A percentile compares a stretch with the other conserved stretches of the same genome.
These are phyloP conservation scores for Periconia macrospinosa DNA, from an alignment of 2,329 filamentous ascomycete species.

Conservation along the genomic window DNA sequence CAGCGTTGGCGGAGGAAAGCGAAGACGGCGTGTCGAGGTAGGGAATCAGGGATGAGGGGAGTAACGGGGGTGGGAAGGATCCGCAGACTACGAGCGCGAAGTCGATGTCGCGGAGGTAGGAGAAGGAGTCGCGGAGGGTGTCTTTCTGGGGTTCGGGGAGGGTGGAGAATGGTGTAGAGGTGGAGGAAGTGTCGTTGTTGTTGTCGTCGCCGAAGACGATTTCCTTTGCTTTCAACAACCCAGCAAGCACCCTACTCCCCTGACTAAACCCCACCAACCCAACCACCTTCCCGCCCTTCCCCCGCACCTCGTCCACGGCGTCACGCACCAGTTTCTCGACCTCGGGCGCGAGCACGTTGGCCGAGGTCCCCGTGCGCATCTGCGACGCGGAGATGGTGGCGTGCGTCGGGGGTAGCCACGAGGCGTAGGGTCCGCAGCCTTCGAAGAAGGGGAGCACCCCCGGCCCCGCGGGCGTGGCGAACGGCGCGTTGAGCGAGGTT, in stretches of 20 bases:
- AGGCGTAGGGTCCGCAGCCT: conserved; percentile 39
- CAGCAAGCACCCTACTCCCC: conserved; percentile 38
- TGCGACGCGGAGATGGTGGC: conserved; percentile 13
- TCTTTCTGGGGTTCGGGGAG: conserved; percentile 2
- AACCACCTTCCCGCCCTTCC: conserved; percentile 25
- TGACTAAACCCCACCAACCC: conserved; percentile 37
- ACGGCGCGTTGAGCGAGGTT: conserved; percentile 15
- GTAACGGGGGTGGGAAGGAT: conserved; percentile 31
- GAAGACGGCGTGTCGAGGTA: conserved; percentile 2
- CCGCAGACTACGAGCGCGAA: conserved; percentile 28
- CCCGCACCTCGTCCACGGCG: conserved; percentile 14
- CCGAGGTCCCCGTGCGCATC: conserved; percentile 18
- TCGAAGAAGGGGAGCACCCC: conserved; percentile 43
- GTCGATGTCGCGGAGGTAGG: conserved; percentile 20
- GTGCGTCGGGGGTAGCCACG: conserved; percentile 30
- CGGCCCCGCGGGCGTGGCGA: conserved; percentile 35
- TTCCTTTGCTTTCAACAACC: conserved; percentile 23
- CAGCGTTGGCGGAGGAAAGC: not conserved
- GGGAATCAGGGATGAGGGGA: conserved; percentile 16
- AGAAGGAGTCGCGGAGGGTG: conserved; percentile 12
- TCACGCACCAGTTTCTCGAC: conserved; percentile 23
- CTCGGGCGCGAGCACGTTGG: conserved; percentile 15
- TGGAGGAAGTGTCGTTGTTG: too few species aligned
- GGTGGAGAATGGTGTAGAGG: not conserved
- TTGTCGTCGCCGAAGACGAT: not conserved